Evolutionary conservation across 352 stramenopile genomes (phyloP), one percentile per base, ranked within the genome.

Genomic region (Phytophthora multivora): DNA sequence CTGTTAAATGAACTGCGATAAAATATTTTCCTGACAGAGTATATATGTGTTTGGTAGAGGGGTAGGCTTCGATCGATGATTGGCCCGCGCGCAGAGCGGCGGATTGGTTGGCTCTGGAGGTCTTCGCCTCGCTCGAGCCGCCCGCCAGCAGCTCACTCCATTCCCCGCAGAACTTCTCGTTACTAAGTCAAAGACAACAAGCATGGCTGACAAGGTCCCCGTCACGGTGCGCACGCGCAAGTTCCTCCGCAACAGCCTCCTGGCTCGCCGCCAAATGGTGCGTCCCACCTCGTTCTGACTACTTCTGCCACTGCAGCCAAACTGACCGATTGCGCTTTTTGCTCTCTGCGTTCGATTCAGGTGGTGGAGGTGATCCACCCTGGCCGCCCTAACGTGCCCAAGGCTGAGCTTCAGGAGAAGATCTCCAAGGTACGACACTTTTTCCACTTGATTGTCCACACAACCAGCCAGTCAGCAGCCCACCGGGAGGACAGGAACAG

Each of bases 141-240:
- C 62, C 38, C 36, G 41, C 54, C 33, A 51, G 43, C 33, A 49
- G 47, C 46, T 73, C 68, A 73, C 64, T 79, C 69, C 77, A 86
- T 88, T 88, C 81, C 80, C 82, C 59, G 73, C 78, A 83, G 69
- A 83, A 79, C 75, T 82, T 83, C 75, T 82, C 66, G 71, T 69
- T 73, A 70, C 69, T 75, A 75, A 66, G 65, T 69, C 63, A 80
- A 84, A 75, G 75, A 80, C 82, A 89, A 70, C 55, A 68, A 94
- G 80, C 73, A 97, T 97, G 90, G 80, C 88, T 88, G 88, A 95
- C 73, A 94, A 96, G 79, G 79, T 86, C 74, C 88, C 95, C 72
- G 97, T 99, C 73, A 98, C 97, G 60, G 96, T 99, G 69, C 97
- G 98, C 80, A 99, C 97, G 70, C 95, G 97, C 79, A 99, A 99